Evolutionary conservation across 2,329 filamentous ascomycete species (phyloP).

Genomic region (Calycina herbarum): DNA sequence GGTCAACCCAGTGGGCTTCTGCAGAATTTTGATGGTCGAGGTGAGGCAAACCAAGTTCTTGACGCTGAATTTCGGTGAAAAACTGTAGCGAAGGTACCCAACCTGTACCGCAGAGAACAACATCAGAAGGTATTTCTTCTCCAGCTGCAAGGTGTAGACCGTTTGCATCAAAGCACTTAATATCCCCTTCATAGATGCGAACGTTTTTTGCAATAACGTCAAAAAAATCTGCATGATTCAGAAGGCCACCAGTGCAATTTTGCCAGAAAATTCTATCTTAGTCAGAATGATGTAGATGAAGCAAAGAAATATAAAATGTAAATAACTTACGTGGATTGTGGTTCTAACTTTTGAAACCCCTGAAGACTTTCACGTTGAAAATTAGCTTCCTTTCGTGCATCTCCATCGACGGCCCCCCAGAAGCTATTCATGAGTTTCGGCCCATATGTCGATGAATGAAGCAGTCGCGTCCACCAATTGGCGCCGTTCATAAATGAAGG

Average conservation of each 20-base stretch:
- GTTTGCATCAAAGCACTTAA: constrained; percentile 24
- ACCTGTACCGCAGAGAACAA: constrained; percentile 33
- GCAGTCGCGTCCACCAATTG: constrained; percentile 22
- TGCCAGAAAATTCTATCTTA: constrained; percentile 32
- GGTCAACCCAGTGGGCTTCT: constrained; percentile 28
- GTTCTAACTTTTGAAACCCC: constrained; percentile 31
- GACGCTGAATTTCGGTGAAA: constrained; percentile 27
- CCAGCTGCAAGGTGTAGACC: constrained; percentile 23
- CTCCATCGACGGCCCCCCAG: constrained; percentile 27
- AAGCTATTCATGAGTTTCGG: constrained; percentile 25
- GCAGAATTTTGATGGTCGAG: background rate
- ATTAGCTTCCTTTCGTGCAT: constrained; percentile 26
- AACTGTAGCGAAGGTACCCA: constrained; percentile 30
- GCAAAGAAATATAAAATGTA: background rate
- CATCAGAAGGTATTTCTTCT: constrained; percentile 29
- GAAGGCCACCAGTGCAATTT: constrained; percentile 33
- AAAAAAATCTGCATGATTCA: constrained; percentile 35
- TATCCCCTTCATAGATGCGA: constrained; percentile 24
- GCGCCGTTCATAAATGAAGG: constrained; percentile 21
- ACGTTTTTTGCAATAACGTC: constrained; percentile 32
- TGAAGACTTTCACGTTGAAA: constrained; percentile 30
- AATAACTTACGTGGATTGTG: constrained; percentile 29
- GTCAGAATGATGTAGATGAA: background rate
- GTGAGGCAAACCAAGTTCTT: constrained; percentile 31
- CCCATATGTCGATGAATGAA: constrained; percentile 23